These are phyloP conservation scores for Pleurotus salmoneostramineus DNA, from an alignment of 768 basidiomycete species.

Conservation along the genomic window DNA sequence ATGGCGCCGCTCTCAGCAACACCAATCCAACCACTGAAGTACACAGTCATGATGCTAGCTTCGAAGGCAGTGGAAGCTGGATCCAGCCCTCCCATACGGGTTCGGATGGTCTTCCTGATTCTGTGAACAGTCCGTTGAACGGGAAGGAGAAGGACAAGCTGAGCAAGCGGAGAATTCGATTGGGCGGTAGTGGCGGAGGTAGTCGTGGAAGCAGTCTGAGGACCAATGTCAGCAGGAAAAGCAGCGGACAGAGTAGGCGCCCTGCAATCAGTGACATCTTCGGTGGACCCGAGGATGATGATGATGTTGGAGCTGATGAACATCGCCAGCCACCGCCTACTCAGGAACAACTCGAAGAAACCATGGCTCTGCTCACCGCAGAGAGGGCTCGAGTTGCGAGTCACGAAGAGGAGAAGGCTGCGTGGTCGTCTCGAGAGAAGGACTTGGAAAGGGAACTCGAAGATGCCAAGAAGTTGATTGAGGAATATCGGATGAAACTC, in stretches of 20 bases:
- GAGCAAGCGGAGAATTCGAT: background rate
- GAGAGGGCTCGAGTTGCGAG: background rate
- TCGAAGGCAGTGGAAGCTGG: background rate
- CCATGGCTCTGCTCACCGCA: background rate
- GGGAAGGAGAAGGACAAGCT: background rate
- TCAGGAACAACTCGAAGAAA: background rate
- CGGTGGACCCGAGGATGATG: background rate
- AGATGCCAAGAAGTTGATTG: slow-evolving; percentile 11
- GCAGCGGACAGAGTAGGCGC: background rate
- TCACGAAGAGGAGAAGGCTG: background rate
- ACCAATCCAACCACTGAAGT: background rate
- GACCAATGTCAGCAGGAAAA: background rate
- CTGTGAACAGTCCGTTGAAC: background rate
- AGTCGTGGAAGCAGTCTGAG: background rate
- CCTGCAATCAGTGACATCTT: background rate
- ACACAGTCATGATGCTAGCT: background rate
- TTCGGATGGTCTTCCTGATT: background rate
- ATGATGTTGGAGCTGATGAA: background rate
- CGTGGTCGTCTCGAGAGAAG: background rate
- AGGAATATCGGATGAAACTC: slow-evolving; percentile 14
- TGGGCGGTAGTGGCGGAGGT: background rate
- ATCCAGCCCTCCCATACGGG: background rate
- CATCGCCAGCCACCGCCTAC: background rate
- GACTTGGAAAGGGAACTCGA: slow-evolving; percentile 9
- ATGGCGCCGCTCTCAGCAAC: background rate